Evolutionary conservation across 371 early-diverging fungal genomes (phyloP).

Genomic region (Synchytrium microbalum): DNA sequence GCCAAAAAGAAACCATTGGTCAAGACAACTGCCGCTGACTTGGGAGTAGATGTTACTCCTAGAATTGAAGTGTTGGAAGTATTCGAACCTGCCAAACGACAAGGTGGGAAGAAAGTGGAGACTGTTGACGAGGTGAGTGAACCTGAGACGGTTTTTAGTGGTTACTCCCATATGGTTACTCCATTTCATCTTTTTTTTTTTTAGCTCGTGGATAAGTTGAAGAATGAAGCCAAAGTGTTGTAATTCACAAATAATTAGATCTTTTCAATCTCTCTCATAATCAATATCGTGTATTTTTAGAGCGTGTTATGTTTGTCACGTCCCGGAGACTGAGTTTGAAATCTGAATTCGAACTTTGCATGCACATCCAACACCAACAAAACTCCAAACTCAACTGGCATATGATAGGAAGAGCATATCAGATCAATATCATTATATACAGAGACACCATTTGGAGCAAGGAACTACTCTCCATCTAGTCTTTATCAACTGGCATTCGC

Average conservation of each 20-base stretch:
- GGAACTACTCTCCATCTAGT: no score
- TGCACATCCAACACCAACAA: no score
- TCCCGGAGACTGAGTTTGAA: no score
- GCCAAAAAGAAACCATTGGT: constrained; percentile 97
- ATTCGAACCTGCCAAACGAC: constrained; percentile 88
- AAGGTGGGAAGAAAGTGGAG: constrained; percentile 88
- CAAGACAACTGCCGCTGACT: constrained; percentile 68
- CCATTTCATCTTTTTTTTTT: neutral
- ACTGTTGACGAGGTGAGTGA: constrained; percentile 67
- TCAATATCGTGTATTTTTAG: no score
- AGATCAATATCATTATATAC: no score
- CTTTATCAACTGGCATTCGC: no score
- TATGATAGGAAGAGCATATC: no score
- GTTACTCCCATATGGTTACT: neutral
- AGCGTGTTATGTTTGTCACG: no score
- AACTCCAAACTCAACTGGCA: no score
- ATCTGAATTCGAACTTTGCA: no score
- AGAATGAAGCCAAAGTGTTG: constrained; percentile 56
- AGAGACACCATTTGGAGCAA: no score
- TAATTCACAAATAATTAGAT: constrained; percentile 15
- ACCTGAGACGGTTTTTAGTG: neutral
- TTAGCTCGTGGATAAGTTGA: constrained; percentile 77
- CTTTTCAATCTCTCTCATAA: no score
- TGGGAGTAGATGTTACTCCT: constrained; percentile 79
- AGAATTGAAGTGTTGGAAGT: constrained; percentile 80